Conservation (phyloP, 306 rosid genomes). For the Cucurbita ficifolia region DNA sequence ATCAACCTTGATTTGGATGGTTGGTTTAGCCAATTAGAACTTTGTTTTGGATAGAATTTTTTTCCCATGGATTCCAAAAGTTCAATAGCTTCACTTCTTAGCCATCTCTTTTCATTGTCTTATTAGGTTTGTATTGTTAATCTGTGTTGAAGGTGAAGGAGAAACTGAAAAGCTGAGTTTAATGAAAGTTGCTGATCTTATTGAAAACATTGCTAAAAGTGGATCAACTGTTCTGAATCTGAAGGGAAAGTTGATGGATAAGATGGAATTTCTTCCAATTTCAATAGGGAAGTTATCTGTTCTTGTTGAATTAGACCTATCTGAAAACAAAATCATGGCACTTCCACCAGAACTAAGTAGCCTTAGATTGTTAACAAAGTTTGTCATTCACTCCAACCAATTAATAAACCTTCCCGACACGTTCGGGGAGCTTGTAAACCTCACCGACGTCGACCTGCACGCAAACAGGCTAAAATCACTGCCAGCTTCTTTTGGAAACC, state of each 20-base stretch:
- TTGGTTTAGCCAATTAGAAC: background rate
- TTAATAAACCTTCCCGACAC: conserved; percentile 69
- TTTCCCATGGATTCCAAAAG: background rate
- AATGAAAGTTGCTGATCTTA: conserved; percentile 73
- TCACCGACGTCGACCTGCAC: conserved; percentile 60
- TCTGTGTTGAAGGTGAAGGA: conserved; percentile 24
- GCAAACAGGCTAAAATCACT: conserved; percentile 64
- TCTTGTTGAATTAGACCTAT: conserved; percentile 49
- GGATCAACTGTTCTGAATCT: conserved; percentile 51
- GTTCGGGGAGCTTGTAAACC: conserved; percentile 63
- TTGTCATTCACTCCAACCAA: conserved; percentile 80
- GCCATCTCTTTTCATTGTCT: background rate
- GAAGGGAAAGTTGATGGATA: conserved; percentile 63
- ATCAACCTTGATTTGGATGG: background rate
- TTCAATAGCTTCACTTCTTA: background rate
- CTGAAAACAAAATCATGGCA: conserved; percentile 78
- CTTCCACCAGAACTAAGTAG: conserved; percentile 56
- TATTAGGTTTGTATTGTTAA: background rate
- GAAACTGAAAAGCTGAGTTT: conserved; percentile 51
- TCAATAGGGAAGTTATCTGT: conserved; percentile 70
- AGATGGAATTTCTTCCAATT: conserved; percentile 72
- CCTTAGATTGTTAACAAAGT: conserved; percentile 61
- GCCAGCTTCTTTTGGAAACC: conserved; percentile 52
- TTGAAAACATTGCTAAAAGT: conserved; percentile 50
- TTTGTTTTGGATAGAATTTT: background rate